Evolutionary conservation across 805 yeast genomes (phyloP), one percentile per base, ranked within the genome.

Genomic region (Torulaspora microellipsoides): DNA sequence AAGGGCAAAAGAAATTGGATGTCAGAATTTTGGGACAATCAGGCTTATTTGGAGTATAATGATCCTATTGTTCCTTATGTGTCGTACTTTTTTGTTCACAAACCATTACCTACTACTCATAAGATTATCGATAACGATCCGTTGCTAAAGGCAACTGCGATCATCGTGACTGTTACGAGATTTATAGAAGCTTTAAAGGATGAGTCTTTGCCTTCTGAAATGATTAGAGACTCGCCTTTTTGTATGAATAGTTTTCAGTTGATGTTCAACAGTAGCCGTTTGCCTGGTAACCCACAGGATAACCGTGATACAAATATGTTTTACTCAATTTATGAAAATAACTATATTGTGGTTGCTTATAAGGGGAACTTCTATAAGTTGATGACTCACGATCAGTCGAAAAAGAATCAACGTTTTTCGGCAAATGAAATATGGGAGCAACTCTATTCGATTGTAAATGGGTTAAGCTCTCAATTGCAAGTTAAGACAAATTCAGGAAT

Each of bases 1-100:
- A 55, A 67, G 27, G 67, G 59, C 42, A 71, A 68, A 44, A 82
- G 88, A 60, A 91, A 91, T 65, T 91, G 99, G 99, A 73, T 91
- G 57, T 77, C 85, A 36, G 83, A 78, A 47, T 88, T 83, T 75
- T 91, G 99, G 99, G 95, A 91, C 65, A 84, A 85, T 56, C 86
- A 85, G 54, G 95, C 96, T 15, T 91, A 91, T 67, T 72, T 91
- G 71, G 80, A 84, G 32, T 90, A 88, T 69, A 76, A 93, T 53
- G 98, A 88, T 65, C 95, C 98, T 0, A 85, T 91, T n/a, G 85
- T 86, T 23, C 97, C 98, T 10, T 90, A 81, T 60, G 96, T 88
- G 30, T 85, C 95, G 15, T 91, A 91, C 70, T 93, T 88, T 56
- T 91, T 78, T 68, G 76, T 81, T 42, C 96, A 91, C 70, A 83